A percentile compares a stretch with the other conserved stretches of the same genome.
Conservation (phyloP, 495 filamentous ascomycete genomes). For the Choiromyces venosus region DNA sequence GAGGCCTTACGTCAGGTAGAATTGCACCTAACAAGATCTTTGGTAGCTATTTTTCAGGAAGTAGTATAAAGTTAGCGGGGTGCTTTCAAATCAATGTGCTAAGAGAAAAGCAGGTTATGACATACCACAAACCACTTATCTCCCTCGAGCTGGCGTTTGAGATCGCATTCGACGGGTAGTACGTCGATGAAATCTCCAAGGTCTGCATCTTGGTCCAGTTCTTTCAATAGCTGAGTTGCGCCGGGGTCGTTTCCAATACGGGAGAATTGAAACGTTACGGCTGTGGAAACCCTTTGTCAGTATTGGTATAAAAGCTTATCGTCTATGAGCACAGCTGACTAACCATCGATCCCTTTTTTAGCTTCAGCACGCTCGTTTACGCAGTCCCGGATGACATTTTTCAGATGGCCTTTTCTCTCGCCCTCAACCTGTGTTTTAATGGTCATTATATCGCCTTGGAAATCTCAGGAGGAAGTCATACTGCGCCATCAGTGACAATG, state of each 20-base stretch:
- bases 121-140: background rate
- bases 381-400: slow-evolving; percentile 48
- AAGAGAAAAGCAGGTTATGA: background rate
- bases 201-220: slow-evolving; percentile 56
- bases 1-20: background rate
- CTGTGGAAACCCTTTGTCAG: slow-evolving; percentile 42
- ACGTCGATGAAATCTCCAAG: slow-evolving; percentile 56
- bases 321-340: background rate
- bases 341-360: background rate
- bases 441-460: background rate
- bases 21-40: background rate
- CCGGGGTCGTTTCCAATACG: slow-evolving; percentile 62
- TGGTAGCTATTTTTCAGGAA: background rate
- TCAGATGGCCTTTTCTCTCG: slow-evolving; percentile 53
- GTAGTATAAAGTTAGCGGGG: background rate
- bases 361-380: background rate
- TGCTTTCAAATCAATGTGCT: background rate
- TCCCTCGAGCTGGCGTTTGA: background rate
- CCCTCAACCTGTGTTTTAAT: slow-evolving; percentile 52
- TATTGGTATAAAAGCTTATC: slow-evolving; percentile 28
- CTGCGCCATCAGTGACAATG: slow-evolving; percentile 58
- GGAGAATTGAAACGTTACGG: slow-evolving; percentile 61
- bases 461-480: background rate
- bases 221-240: slow-evolving; percentile 56
- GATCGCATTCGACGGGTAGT: background rate